phyloP scores from a whole-genome alignment of 2,329 filamentous ascomycete species.

The Celoporthe dispersa region DNA sequence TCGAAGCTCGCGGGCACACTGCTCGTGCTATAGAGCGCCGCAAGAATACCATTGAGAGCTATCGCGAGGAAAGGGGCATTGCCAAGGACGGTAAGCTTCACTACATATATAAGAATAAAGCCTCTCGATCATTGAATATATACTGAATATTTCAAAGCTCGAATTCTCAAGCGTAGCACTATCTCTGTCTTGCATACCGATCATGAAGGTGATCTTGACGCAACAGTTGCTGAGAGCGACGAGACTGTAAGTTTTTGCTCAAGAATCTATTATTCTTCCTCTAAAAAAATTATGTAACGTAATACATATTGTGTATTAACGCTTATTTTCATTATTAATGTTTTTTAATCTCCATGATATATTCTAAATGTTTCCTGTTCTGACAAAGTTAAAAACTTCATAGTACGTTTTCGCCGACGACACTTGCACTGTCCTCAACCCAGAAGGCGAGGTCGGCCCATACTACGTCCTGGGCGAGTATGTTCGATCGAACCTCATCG shows the following conservation, averaged over 20 bases:
- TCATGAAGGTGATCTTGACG: constrained; percentile 14
- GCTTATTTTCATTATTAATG: background rate
- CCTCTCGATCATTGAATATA: too few relatives aligned
- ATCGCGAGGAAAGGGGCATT: constrained; percentile 16
- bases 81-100: background rate
- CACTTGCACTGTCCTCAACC: constrained; percentile 34
- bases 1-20: constrained; percentile 17
- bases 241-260: constrained; percentile 8
- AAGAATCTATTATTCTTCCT: background rate
- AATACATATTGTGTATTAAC: too few relatives aligned
- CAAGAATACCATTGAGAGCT: background rate
- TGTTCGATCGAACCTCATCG: constrained; percentile 42
- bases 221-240: background rate
- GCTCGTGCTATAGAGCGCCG: constrained; percentile 22
- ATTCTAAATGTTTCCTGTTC: too few relatives aligned
- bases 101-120: background rate
- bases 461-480: constrained; percentile 40
- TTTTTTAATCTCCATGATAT: too few relatives aligned
- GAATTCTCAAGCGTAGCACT: constrained; percentile 15
- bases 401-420: constrained; percentile 15
- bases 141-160: background rate
- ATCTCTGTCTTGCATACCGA: constrained; percentile 9
- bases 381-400: background rate
- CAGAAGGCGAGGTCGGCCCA: constrained; percentile 42
- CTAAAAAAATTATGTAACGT: too few relatives aligned